Evolutionary conservation across 2,329 filamentous ascomycete genomes (phyloP).

Genomic region (Botrytis medusae): DNA sequence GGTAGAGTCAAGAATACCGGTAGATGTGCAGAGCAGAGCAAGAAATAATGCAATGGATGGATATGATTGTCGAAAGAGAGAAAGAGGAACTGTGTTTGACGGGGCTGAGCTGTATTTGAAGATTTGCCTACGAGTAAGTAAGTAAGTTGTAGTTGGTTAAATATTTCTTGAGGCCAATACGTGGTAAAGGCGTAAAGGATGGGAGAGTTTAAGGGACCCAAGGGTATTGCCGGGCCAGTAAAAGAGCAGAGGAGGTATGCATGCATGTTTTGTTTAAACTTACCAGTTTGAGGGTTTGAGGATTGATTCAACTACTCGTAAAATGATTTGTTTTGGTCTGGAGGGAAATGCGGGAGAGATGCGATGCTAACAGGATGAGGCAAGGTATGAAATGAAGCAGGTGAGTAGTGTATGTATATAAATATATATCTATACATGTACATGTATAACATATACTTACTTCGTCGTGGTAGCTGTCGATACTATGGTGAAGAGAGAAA

Average conservation of each 20-base stretch:
- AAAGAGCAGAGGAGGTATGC: not conserved
- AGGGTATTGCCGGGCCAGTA: conserved; percentile 9
- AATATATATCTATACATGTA: too few relatives aligned
- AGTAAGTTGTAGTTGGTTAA: not conserved
- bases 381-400: not conserved
- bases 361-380: not conserved
- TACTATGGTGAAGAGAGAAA: too few relatives aligned
- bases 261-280: not conserved
- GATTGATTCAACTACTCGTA: not conserved
- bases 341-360: not conserved
- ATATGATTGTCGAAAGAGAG: not conserved
- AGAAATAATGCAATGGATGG: not conserved
- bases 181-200: not conserved
- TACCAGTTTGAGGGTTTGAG: not conserved
- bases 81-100: not conserved
- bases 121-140: not conserved
- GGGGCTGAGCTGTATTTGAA: conserved; percentile 5
- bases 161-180: not conserved
- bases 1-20: not conserved
- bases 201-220: not conserved
- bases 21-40: not conserved
- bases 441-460: not conserved
- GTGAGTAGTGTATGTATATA: too few relatives aligned
- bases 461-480: not conserved
- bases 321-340: not conserved